Evolutionary conservation across 306 rosid genomes (phyloP).

Genomic region (Quercus parvula): DNA sequence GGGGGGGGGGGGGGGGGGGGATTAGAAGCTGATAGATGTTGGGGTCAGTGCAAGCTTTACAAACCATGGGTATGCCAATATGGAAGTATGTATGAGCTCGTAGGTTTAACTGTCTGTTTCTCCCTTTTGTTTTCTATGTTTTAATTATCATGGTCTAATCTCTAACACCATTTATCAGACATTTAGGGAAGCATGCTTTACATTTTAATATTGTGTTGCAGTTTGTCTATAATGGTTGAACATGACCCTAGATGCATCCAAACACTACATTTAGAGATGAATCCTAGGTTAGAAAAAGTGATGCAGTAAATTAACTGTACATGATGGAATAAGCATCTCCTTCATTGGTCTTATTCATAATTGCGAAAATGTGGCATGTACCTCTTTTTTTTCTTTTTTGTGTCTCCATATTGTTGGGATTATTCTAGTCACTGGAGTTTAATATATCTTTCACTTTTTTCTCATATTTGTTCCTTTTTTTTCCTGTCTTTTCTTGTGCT

Average conservation of each 20-base stretch:
- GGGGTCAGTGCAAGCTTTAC: background rate
- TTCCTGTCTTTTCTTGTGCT: background rate
- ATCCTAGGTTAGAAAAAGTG: background rate
- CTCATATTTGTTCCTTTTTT: background rate
- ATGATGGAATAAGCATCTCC: background rate
- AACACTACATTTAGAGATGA: background rate
- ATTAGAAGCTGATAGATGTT: background rate
- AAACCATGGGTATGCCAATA: background rate
- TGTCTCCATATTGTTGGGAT: background rate
- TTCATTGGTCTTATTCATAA: background rate
- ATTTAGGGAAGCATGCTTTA: too few relatives aligned
- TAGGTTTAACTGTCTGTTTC: background rate
- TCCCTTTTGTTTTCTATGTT: background rate
- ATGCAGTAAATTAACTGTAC: background rate
- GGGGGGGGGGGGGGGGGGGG: background rate
- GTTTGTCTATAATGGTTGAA: background rate
- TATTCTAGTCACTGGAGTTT: background rate
- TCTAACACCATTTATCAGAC: too few relatives aligned
- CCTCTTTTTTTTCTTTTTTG: too few relatives aligned
- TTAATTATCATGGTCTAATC: too few relatives aligned
- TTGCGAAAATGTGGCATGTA: background rate
- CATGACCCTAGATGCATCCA: background rate
- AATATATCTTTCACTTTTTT: background rate
- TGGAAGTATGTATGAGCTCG: background rate
- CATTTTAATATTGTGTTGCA: too few relatives aligned